Evolutionary conservation across 1,284 basidiomycete genomes (phyloP).

Genomic region (Singerocomus rubriflavus): DNA sequence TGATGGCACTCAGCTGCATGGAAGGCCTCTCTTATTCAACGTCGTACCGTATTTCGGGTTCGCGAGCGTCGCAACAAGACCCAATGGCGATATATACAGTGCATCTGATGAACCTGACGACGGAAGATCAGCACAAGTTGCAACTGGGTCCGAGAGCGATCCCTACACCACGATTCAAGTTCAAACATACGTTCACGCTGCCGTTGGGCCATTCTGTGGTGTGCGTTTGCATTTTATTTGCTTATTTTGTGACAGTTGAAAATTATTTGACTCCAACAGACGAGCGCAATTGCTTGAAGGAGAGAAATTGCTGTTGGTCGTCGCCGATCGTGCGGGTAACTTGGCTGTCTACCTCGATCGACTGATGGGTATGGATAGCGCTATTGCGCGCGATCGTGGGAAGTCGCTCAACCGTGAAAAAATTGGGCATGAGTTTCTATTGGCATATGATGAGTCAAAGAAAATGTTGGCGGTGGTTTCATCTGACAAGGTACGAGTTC

Average conservation of each 20-base stretch:
- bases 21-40: background rate
- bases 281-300: constrained; percentile 37
- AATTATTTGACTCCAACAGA: constrained; percentile 24
- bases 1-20: background rate
- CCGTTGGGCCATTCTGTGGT: constrained; percentile 33
- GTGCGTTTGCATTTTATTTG: constrained; percentile 28
- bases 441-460: constrained; percentile 51
- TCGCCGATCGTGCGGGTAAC: constrained; percentile 34
- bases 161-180: constrained; percentile 36
- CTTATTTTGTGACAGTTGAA: background rate
- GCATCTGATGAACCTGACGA: constrained; percentile 37
- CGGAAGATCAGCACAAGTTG: constrained; percentile 41
- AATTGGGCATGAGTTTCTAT: constrained; percentile 40
- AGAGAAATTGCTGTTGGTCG: constrained; percentile 41
- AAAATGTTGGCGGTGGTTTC: constrained; percentile 45
- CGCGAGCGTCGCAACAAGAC: constrained; percentile 17
- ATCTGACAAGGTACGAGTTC: constrained; percentile 36
- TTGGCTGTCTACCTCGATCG: constrained; percentile 41
- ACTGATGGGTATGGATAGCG: constrained; percentile 31
- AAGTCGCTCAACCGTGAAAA: constrained; percentile 43
- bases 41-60: constrained; percentile 18
- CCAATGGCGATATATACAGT: constrained; percentile 36
- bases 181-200: constrained; percentile 34
- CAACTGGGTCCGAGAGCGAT: constrained; percentile 38
- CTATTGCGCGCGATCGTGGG: constrained; percentile 26